Base-by-base conservation (phyloP, 805 yeast genomes). In the Lachancea cidri region DNA sequence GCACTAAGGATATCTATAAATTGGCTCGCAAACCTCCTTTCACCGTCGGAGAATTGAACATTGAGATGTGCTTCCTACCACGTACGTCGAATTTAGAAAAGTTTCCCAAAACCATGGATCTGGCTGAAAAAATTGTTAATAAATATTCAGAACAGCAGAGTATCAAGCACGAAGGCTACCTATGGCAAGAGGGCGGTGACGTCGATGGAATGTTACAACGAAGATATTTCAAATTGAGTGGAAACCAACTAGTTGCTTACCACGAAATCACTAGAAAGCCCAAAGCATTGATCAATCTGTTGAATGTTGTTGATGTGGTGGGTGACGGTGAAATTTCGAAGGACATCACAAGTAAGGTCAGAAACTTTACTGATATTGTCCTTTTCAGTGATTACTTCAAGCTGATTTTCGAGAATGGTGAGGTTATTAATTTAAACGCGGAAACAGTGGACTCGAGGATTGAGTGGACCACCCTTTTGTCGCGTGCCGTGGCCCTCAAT, bases 141-240 rank as follows among this genome's bases (percentile, higher is more conserved):
- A 67, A 73, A 49, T 58, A 65, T 17, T 53, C 54, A 14, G 56
- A 55, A 25, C 72, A 69, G 39, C 54, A 66, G 48, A 36, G 49
- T 4, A 51, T 68, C 15, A 41, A 38, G 2, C 66, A 67, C 53
- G 82, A 83, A 56, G 97, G 97, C 0, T 81, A 68, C 54, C 66
- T 91, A 65, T 77, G 79, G 52, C 98, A 89, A 64, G 86, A 83
- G 55, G 98, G 98, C 15, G 97, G 97, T 7, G 98, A 89, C 65
- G 76, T 93, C 50, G 75, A 72, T 13, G 67, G 71, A 20, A 36
- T 54, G 24, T 77, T 89, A 79, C 77, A 84, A 50, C 76, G 83
- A 49, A 72, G 97, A 43, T 86, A 64, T 64, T 87, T 82, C 66
- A 80, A 75, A 48, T 68, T 89, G n/a, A 68, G 74, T 35, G 95